phyloP scores from a whole-genome alignment of 1,284 basidiomycete genomes.

The Ustilago xerochloae region DNA sequence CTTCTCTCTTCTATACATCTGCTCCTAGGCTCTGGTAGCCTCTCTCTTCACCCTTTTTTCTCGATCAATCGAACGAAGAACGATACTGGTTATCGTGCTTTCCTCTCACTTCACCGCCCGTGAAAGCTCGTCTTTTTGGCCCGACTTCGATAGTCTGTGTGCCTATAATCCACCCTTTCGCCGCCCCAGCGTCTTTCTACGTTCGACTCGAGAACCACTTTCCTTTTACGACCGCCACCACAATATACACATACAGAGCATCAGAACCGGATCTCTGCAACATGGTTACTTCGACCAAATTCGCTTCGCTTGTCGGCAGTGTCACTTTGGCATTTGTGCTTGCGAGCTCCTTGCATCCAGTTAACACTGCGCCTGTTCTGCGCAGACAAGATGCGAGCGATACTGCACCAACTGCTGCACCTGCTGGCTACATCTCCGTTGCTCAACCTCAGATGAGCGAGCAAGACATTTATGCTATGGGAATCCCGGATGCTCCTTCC shows the following conservation, averaged over 20 bases:
- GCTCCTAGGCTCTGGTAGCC: slow-evolving; percentile 48
- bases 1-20: slow-evolving; percentile 2
- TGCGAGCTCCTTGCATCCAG: slow-evolving; percentile 26
- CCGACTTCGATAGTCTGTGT: slow-evolving; percentile 36
- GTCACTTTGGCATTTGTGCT: slow-evolving; percentile 37
- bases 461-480: slow-evolving; percentile 40
- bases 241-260: neutral
- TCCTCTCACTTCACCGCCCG: neutral
- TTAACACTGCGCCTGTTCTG: slow-evolving; percentile 27
- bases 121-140: neutral
- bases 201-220: neutral
- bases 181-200: neutral
- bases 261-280: slow-evolving; percentile 2
- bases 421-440: slow-evolving; percentile 32
- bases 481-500: slow-evolving; percentile 16
- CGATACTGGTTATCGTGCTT: slow-evolving; percentile 21
- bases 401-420: slow-evolving; percentile 4
- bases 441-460: slow-evolving; percentile 39
- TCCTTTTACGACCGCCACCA: slow-evolving; percentile 4
- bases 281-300: slow-evolving; percentile 34
- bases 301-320: slow-evolving; percentile 32
- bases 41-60: neutral
- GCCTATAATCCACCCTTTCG: neutral
- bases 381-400: slow-evolving; percentile 13
- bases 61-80: slow-evolving; percentile 2